A percentile compares a stretch with the other conserved stretches of the same genome.
Conservation (phyloP, 169 alveolate genomes). For the Eimeria maxima region DNA sequence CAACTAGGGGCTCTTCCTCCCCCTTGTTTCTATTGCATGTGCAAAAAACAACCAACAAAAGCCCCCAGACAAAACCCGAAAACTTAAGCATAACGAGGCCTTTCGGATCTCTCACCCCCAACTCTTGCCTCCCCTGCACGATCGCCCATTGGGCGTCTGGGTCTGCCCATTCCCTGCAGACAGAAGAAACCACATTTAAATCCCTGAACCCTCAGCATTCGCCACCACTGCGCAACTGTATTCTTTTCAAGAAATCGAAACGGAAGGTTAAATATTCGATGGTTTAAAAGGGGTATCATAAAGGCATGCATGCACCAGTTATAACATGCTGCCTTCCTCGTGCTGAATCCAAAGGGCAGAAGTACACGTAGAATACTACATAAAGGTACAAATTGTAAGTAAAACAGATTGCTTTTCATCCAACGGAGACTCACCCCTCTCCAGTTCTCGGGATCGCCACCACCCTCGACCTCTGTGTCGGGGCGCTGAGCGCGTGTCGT, state of each 20-base stretch:
- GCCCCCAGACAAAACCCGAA: not conserved
- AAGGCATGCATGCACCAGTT: not conserved
- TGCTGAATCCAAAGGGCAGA: not conserved
- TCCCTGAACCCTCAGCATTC: not conserved
- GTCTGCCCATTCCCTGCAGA: slow-evolving; percentile 58
- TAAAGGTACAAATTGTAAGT: not conserved
- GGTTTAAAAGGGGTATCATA: too few species aligned
- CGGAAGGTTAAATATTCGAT: too few species aligned
- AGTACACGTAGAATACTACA: not conserved
- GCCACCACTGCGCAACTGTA: too few species aligned
- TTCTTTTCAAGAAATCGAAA: not conserved
- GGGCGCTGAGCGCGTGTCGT: slow-evolving; percentile 79
- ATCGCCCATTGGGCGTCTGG: slow-evolving; percentile 58
- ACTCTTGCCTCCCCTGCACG: slow-evolving; percentile 9
- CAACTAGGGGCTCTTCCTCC: too few species aligned
- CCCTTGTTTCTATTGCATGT: too few species aligned
- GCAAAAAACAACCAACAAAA: not conserved
- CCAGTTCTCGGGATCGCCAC: slow-evolving; percentile 69
- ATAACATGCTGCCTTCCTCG: too few species aligned
- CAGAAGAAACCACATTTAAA: not conserved
- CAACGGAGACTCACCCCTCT: slow-evolving; percentile 30
- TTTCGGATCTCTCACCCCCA: slow-evolving; percentile 63
- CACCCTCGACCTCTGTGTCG: slow-evolving; percentile 62
- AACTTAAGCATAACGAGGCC: slow-evolving; percentile 57
- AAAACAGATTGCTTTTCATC: not conserved